Evolutionary conservation across 257 asterid genomes (phyloP), one percentile per base, ranked within the genome.

Genomic region (Ilex aquifolium): DNA sequence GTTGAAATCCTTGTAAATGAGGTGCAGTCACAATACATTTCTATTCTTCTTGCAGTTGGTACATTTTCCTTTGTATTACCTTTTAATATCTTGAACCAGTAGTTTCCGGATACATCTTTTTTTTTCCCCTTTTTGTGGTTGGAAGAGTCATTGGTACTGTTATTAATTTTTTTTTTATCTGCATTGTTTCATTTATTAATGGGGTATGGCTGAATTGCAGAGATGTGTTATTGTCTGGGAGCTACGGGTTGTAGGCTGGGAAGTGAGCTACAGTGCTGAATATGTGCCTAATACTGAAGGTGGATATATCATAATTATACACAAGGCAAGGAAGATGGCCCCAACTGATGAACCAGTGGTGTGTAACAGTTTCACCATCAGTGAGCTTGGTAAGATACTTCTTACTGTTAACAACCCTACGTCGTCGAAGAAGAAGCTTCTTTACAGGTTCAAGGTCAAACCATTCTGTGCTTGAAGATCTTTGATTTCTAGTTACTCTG

Each of bases 221-320:
- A 84, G 72, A 77, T 88, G 98, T 74, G 66, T 67, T 42, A 79
- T 91, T 10, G 80, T 84, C 16, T 91, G 98, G 98, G 98, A 91
- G 89, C 80, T 88, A 39, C 83, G 98, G 16, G 98, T 88, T 2
- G 86, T 91, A 40, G 95, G 98, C 39, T 88, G 98, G 98, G 98
- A 86, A 60, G 96, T 86, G 74, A 88, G 81, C 74, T 91, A 88
- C 74, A 74, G 95, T 40, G 90, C 98, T 0, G 98, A 91, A 63
- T 88, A 53, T 13, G 85, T 86, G 44, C 98, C 96, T 16, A 79
- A 78, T 11, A 61, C 73, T 6, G 79, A 73, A 14, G 75, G 79
- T 32, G 79, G 69, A 40, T 91, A 91, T 73, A 86, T 88, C 2
- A 76, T 91, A 13, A 80, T 88, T 66, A 82, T 91, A 60, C 87